Percentiles rank a stretch among this genome's conserved stretches.
phyloP scores from a whole-genome alignment of 2,329 filamentous ascomycete species.

The Diaporthe citri region DNA sequence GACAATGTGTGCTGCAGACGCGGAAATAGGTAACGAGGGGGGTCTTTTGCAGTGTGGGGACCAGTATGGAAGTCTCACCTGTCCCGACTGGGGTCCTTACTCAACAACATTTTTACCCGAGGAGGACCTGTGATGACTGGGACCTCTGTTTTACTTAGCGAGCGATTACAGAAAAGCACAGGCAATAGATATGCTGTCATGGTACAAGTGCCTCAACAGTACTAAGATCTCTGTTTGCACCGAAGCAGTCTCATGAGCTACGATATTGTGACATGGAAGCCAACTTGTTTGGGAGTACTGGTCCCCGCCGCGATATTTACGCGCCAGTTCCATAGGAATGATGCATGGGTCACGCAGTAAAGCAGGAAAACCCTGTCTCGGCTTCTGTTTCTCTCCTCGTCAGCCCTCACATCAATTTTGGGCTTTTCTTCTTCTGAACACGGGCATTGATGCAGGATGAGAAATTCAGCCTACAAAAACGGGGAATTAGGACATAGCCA shows the following conservation, averaged over 20 bases:
- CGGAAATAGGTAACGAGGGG: conserved; percentile 24
- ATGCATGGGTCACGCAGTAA: neutral
- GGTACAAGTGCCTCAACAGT: neutral
- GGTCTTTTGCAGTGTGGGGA: conserved; percentile 27
- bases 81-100: conserved; percentile 13
- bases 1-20: neutral
- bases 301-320: neutral
- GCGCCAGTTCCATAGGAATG: neutral
- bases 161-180: neutral
- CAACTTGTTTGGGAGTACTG: neutral
- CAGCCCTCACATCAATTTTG: neutral
- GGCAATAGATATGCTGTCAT: neutral
- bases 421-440: no score
- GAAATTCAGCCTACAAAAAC: neutral
- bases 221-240: neutral
- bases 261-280: neutral
- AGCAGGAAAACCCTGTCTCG: neutral
- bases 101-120: neutral
- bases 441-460: neutral
- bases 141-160: no score
- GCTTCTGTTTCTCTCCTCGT: neutral
- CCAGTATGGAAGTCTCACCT: conserved; percentile 1
- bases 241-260: neutral
- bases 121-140: neutral
- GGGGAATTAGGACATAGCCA: neutral